phyloP scores from a whole-genome alignment of 768 basidiomycete genomes.

The Rhodocollybia butyracea region DNA sequence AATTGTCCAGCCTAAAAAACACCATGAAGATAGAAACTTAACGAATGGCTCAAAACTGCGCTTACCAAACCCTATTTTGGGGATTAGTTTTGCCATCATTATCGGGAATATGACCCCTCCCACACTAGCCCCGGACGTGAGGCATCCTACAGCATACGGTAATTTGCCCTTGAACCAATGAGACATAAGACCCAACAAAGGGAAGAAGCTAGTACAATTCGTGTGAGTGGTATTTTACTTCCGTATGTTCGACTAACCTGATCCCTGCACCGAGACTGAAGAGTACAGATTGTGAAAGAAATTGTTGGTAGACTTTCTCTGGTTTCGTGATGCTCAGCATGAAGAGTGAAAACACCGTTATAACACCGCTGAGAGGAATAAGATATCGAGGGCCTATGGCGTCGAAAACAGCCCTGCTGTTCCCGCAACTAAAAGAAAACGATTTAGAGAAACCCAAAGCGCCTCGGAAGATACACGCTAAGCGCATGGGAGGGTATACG shows the following conservation, averaged over 20 bases:
- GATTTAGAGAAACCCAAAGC: constrained; percentile 22
- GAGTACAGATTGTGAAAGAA: too few species aligned
- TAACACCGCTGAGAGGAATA: constrained; percentile 13
- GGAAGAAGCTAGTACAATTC: constrained; percentile 34
- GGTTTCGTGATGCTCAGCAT: too few species aligned
- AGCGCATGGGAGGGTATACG: too few species aligned
- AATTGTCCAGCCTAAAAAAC: too few species aligned
- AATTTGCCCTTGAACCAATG: constrained; percentile 30
- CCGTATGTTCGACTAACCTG: too few species aligned
- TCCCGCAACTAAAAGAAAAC: constrained; percentile 15
- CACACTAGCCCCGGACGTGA: constrained; percentile 24
- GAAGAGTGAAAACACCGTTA: constrained; percentile 15
- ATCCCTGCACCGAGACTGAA: too few species aligned
- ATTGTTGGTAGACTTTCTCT: too few species aligned
- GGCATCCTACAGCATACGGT: constrained; percentile 30
- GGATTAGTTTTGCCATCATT: constrained; percentile 16
- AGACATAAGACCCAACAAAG: constrained; percentile 26
- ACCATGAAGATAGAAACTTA: too few species aligned
- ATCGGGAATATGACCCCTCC: constrained; percentile 30
- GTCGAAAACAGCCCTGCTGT: constrained; percentile 12
- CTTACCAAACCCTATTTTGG: constrained; percentile 18
- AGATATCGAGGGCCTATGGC: constrained; percentile 11
- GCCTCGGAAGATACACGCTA: too few species aligned
- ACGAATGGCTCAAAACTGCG: too few species aligned
- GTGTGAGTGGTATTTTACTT: too few species aligned